Conservation (phyloP, 331 rosid genomes). For the Quercus lobata region DNA sequence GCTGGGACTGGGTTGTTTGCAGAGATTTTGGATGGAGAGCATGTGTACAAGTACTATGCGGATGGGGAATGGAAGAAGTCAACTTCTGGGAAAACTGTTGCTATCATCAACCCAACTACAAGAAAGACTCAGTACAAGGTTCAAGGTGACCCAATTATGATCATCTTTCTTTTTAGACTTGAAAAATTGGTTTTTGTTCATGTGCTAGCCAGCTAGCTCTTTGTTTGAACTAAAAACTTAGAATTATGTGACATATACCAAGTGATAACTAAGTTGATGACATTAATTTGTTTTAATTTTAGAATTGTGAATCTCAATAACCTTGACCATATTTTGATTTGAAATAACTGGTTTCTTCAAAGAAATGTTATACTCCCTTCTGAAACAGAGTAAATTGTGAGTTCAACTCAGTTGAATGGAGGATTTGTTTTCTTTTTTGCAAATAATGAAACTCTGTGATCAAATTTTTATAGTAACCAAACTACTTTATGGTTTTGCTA, state of each 20-base stretch:
- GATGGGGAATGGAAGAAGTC: slow-evolving; percentile 95
- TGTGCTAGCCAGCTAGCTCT: not conserved
- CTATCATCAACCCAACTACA: slow-evolving; percentile 84
- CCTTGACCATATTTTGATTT: not conserved
- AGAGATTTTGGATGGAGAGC: slow-evolving; percentile 77
- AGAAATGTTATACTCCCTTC: too few relatives aligned
- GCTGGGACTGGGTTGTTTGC: slow-evolving; percentile 75
- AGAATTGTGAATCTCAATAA: not conserved
- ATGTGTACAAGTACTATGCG: slow-evolving; percentile 64
- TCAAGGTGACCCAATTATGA: slow-evolving; percentile 56
- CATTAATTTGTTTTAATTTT: not conserved
- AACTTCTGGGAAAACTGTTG: slow-evolving; percentile 71
- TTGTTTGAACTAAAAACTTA: not conserved
- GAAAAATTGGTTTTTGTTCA: not conserved
- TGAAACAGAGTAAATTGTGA: not conserved
- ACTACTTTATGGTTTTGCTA: slow-evolving; percentile 8
- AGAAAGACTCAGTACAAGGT: slow-evolving; percentile 88
- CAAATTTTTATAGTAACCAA: not conserved
- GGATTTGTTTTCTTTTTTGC: not conserved
- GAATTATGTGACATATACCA: not conserved
- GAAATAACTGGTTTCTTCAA: not conserved
- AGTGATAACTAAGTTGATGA: not conserved
- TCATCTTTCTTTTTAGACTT: not conserved
- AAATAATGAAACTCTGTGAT: not conserved
- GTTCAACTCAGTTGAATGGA: not conserved